Evolutionary conservation across 768 basidiomycete genomes (phyloP), one percentile per base, ranked within the genome.

Genomic region (Trametes cubensis): DNA sequence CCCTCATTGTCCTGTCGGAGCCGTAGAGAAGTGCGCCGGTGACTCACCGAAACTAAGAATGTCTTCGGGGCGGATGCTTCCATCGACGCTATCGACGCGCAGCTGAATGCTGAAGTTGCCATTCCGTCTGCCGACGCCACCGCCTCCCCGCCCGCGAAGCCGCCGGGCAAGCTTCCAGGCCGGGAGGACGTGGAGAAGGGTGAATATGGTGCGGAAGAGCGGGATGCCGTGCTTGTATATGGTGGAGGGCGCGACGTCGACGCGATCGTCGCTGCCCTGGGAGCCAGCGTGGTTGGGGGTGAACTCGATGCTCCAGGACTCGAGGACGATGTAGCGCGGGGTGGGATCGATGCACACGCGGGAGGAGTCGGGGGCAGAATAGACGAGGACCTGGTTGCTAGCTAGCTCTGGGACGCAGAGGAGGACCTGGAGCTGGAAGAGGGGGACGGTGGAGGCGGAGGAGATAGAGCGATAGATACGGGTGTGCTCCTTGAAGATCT

Each of bases 151-250:
- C 30, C 77, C 76, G 62, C 85, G 79, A 41, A 88, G 77, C 52
- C 84, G 84, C 70, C 83, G 86, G 73, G 82, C 82, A 53, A 88
- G 81, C 72, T 83, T 87, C 90, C 90, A 94, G 0, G 88, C 79
- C 17, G 92, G 92, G 4, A 92, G 80, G 25, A 91, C 80, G 55
- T 90, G 82, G 48, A 93, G 79, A 45, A 93, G 74, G 55, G 85
- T 87, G 78, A 78, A 94, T 6, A 90, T 70, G 70, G 89, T 90
- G 52, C 92, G 82, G 77, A 93, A 94, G 20, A 92, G 81, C 34
- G 89, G 82, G 68, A 94, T 93, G 39, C 88, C 85, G 67, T 92
- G 87, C 74, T 94, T 94, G 81, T 94, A 94, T 56, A 92, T 87
- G 14, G 87, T 89, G 0, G 91, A 81, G 39, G 88, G 84, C 15